Percentiles rank a stretch among this genome's conserved stretches.
These are phyloP conservation scores for Asterochloris erici DNA, from an alignment of 139 green algal species.

Conservation along the genomic window DNA sequence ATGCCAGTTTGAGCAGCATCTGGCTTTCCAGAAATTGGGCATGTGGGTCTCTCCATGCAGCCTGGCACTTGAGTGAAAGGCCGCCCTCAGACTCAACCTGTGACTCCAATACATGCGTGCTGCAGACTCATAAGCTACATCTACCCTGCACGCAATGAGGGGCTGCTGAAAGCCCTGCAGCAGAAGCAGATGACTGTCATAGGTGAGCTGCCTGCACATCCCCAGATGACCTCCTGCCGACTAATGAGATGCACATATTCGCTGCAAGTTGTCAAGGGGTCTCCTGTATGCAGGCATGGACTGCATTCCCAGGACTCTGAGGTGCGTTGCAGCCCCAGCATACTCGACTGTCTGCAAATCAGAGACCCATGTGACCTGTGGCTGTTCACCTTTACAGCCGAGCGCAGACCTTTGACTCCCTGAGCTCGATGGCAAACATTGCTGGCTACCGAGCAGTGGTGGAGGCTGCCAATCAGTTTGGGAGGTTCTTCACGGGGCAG, in stretches of 20 bases:
- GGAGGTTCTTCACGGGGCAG: constrained; percentile 85
- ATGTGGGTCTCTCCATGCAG: too few relatives aligned
- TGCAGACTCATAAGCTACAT: constrained; percentile 73
- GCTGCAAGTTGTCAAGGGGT: not conserved
- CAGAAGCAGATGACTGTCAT: constrained; percentile 65
- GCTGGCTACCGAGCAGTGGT: constrained; percentile 78
- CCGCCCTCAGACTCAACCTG: not conserved
- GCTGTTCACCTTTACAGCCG: constrained; percentile 26
- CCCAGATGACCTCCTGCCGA: not conserved
- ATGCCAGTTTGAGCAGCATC: not conserved
- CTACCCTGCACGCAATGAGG: constrained; percentile 75
- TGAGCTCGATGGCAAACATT: constrained; percentile 86
- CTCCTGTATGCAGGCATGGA: constrained; percentile 70
- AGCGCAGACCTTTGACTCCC: constrained; percentile 81
- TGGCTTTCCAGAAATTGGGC: not conserved
- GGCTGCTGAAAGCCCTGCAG: constrained; percentile 62
- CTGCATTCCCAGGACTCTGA: constrained; percentile 79
- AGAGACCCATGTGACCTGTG: not conserved
- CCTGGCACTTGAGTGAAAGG: not conserved
- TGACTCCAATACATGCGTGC: not conserved
- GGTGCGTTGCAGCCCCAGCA: constrained; percentile 12
- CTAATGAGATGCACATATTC: not conserved
- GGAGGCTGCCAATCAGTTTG: constrained; percentile 76
- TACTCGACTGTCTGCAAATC: constrained; percentile 13
- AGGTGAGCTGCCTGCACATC: constrained; percentile 32